Conservation (phyloP, 164 flowering plant genomes). For the Echeveria elegans region DNA sequence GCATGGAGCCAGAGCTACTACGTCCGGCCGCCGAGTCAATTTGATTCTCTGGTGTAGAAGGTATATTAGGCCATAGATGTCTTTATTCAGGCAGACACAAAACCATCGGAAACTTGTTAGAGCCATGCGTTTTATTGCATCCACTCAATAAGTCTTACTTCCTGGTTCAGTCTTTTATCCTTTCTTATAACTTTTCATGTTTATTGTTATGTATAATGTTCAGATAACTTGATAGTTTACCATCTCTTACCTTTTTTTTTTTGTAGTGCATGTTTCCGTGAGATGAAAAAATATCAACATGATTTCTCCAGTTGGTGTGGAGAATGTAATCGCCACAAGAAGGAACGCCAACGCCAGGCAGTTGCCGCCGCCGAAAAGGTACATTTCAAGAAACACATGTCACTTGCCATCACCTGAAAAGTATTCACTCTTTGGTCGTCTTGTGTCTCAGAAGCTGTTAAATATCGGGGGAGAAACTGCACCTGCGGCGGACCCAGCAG, state of each 20-base stretch:
- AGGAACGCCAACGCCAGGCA: slow-evolving; percentile 47
- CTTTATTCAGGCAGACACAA: not conserved
- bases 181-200: not conserved
- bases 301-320: slow-evolving; percentile 90
- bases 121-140: not conserved
- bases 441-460: not conserved
- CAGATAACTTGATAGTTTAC: no score
- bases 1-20: slow-evolving; percentile 94
- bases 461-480: not conserved
- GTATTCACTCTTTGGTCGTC: not conserved
- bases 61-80: slow-evolving; percentile 23
- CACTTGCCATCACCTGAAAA: not conserved
- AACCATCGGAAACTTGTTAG: no score
- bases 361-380: slow-evolving; percentile 67
- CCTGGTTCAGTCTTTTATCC: not conserved
- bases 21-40: slow-evolving; percentile 72
- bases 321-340: slow-evolving; percentile 80
- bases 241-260: not conserved
- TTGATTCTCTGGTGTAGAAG: slow-evolving; percentile 94
- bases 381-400: slow-evolving; percentile 9
- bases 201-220: not conserved
- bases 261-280: slow-evolving; percentile 71
- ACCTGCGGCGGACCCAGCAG: not conserved
- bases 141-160: not conserved
- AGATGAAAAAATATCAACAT: slow-evolving; percentile 73